Evolutionary conservation across 2,329 filamentous ascomycete genomes (phyloP).

Genomic region (Ascochyta rabiei): DNA sequence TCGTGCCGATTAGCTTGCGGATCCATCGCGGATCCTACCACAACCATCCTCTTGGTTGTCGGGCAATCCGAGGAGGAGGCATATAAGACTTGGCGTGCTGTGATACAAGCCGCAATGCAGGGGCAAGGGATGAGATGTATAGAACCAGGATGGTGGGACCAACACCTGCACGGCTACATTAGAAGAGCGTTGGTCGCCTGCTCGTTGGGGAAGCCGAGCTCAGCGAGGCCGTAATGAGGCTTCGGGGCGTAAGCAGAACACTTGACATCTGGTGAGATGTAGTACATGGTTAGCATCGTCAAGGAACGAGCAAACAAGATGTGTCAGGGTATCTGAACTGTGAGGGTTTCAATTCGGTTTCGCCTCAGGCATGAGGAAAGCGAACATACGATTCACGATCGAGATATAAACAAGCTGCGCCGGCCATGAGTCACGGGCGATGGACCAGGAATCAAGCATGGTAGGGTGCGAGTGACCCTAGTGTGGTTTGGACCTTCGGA

Average conservation of each 20-base stretch:
- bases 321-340: neutral
- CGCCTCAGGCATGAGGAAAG: neutral
- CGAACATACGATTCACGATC: neutral
- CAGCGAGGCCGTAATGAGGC: neutral
- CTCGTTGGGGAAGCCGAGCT: neutral
- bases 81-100: neutral
- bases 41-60: neutral
- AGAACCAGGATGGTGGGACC: conserved; percentile 1
- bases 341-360: too few species aligned
- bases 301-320: too few species aligned
- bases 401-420: too few species aligned
- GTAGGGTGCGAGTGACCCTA: neutral
- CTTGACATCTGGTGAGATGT: neutral
- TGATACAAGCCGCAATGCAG: conserved; percentile 4
- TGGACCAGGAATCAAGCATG: neutral
- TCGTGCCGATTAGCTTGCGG: neutral
- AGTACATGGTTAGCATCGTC: neutral
- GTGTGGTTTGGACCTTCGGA: neutral
- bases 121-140: conserved; percentile 1
- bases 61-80: conserved; percentile 7
- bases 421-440: neutral
- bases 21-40: neutral
- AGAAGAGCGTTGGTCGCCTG: neutral
- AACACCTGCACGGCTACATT: neutral
- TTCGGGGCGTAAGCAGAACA: neutral